These are phyloP conservation scores for Pisolithus marmoratus DNA, from an alignment of 768 basidiomycete genomes.

Conservation along the genomic window DNA sequence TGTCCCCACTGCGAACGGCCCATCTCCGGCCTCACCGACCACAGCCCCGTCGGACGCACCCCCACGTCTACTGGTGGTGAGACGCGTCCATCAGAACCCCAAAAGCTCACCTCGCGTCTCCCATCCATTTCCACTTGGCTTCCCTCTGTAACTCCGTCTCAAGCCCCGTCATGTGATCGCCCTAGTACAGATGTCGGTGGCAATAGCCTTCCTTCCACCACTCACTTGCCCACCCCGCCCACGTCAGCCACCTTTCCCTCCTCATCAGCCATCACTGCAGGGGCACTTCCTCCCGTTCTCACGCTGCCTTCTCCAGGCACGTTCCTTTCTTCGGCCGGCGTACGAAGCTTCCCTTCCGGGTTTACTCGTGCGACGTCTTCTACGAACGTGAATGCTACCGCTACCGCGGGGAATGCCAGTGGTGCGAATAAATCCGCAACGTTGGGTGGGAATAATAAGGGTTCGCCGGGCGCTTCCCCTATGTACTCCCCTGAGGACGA, in stretches of 20 bases:
- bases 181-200: constrained; percentile 8
- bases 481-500: constrained; percentile 54
- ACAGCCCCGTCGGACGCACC: neutral
- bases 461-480: constrained; percentile 20
- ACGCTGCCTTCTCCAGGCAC: constrained; percentile 33
- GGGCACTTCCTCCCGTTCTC: constrained; percentile 33
- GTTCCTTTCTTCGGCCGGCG: constrained; percentile 1
- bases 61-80: neutral
- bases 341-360: neutral
- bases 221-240: constrained; percentile 51
- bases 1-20: constrained; percentile 18
- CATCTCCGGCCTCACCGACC: constrained; percentile 9
- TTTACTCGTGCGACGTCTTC: neutral
- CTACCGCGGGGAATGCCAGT: neutral
- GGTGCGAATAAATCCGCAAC: constrained; percentile 20
- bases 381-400: neutral
- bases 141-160: constrained; percentile 32
- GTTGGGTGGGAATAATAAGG: constrained; percentile 12
- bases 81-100: constrained; percentile 1
- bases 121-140: constrained; percentile 71
- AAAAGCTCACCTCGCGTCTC: constrained; percentile 35
- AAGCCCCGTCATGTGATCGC: constrained; percentile 29
- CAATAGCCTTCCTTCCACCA: constrained; percentile 9
- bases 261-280: constrained; percentile 23
- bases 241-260: constrained; percentile 47